These are phyloP conservation scores for Dipteronia sinensis DNA, from an alignment of 345 rosid species.

Conservation along the genomic window DNA sequence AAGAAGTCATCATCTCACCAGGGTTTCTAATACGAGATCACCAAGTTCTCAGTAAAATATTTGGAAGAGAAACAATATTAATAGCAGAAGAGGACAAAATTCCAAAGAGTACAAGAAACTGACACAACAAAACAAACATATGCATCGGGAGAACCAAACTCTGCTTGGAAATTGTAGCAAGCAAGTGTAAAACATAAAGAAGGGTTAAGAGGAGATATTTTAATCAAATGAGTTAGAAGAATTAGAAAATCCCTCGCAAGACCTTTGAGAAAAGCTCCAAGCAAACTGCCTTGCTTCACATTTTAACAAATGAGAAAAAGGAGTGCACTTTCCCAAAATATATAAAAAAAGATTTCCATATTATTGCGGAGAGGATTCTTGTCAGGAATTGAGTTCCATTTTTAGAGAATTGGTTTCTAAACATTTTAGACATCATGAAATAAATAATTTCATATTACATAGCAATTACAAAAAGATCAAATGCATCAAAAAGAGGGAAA, in stretches of 20 bases:
- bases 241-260: neutral
- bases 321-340: neutral
- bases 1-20: neutral
- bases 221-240: neutral
- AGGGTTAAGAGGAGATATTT: neutral
- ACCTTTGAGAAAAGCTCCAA: neutral
- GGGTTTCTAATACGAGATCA: neutral
- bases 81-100: neutral
- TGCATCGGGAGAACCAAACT: neutral
- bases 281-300: neutral
- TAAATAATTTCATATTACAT: neutral
- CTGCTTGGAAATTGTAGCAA: neutral
- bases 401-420: neutral
- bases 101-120: neutral
- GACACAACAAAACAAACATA: neutral
- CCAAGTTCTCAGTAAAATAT: neutral
- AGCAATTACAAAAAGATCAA: neutral
- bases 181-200: neutral
- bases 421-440: neutral
- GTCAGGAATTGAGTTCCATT: neutral
- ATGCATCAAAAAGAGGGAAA: neutral
- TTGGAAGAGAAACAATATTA: neutral
- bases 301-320: slow-evolving; percentile 1
- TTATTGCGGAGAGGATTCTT: neutral
- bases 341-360: neutral